A percentile compares a stretch with the other conserved stretches of the same genome.
Conservation (phyloP, 176 grass and related monocot genomes). For the Ananas comosus region DNA sequence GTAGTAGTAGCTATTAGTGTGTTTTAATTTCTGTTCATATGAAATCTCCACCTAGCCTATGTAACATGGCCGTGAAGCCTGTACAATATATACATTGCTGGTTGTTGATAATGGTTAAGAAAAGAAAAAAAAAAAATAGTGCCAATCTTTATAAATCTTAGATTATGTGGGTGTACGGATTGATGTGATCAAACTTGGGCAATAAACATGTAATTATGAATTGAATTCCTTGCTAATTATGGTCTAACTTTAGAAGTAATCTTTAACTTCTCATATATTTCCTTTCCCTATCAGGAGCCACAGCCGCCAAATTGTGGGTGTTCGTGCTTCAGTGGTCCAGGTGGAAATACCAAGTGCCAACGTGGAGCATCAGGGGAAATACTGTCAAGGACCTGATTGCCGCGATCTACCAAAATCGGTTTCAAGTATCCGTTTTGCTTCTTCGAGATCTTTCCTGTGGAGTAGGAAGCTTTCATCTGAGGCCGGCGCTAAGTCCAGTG, state of each 20-base stretch:
- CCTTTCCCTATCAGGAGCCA: not conserved
- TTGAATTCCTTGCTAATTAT: not conserved
- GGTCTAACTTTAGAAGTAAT: not conserved
- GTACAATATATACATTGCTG: too few relatives aligned
- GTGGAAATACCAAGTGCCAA: not conserved
- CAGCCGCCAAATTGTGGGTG: not conserved
- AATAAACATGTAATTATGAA: not conserved
- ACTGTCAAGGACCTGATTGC: not conserved
- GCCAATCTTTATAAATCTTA: too few relatives aligned
- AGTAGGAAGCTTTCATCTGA: slow-evolving; percentile 13
- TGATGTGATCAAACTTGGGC: not conserved
- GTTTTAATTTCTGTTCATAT: too few relatives aligned
- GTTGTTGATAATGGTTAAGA: too few relatives aligned
- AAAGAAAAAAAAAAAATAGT: too few relatives aligned
- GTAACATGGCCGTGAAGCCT: too few relatives aligned
- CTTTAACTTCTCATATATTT: not conserved
- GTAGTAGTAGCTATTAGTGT: too few relatives aligned
- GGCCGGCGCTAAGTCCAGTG: slow-evolving; percentile 5
- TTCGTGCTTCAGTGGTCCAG: not conserved
- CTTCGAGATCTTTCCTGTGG: not conserved
- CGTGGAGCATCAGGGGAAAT: not conserved
- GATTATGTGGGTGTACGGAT: not conserved
- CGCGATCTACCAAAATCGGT: slow-evolving; percentile 3
- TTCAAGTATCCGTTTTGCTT: not conserved
- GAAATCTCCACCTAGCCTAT: too few relatives aligned